These are phyloP conservation scores for Fomitopsis betulina DNA, from an alignment of 1,284 basidiomycete genomes.

Conservation along the genomic window DNA sequence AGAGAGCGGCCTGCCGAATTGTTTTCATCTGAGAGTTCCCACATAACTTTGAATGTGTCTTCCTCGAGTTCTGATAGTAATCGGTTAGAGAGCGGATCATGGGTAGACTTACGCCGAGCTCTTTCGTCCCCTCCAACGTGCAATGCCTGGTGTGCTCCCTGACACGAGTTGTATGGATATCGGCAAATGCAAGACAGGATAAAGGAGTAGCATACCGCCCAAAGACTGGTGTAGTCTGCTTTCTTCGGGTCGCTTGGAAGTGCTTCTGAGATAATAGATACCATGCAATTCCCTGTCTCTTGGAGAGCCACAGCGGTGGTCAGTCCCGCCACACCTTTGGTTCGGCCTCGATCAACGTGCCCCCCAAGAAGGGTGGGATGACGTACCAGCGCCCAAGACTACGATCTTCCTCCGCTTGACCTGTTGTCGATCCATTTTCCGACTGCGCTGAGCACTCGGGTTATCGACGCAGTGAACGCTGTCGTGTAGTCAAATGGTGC, in stretches of 20 bases:
- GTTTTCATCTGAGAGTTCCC: constrained; percentile 59
- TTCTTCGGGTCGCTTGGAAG: constrained; percentile 64
- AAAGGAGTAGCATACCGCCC: constrained; percentile 54
- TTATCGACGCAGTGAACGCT: too few species aligned
- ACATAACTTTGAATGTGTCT: constrained; percentile 70
- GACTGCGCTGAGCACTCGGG: not conserved
- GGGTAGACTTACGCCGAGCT: constrained; percentile 41
- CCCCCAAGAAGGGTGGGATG: not conserved
- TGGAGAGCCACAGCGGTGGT: constrained; percentile 66
- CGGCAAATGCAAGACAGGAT: not conserved
- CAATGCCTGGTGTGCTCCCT: constrained; percentile 71
- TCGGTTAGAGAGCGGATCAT: not conserved
- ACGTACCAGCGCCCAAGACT: constrained; percentile 28
- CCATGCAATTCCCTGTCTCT: constrained; percentile 49
- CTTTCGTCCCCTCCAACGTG: constrained; percentile 40
- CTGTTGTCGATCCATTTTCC: not conserved
- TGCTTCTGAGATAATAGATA: constrained; percentile 63
- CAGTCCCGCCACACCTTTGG: constrained; percentile 64
- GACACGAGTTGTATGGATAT: not conserved
- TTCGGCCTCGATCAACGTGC: too few species aligned
- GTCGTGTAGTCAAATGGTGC: too few species aligned
- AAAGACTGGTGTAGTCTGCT: constrained; percentile 68
- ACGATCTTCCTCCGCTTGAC: constrained; percentile 19
- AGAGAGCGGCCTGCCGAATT: constrained; percentile 52
- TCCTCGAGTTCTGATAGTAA: constrained; percentile 52